Base-by-base conservation (phyloP, 148 eudicot genomes). In the Diospyros lotus region DNA sequence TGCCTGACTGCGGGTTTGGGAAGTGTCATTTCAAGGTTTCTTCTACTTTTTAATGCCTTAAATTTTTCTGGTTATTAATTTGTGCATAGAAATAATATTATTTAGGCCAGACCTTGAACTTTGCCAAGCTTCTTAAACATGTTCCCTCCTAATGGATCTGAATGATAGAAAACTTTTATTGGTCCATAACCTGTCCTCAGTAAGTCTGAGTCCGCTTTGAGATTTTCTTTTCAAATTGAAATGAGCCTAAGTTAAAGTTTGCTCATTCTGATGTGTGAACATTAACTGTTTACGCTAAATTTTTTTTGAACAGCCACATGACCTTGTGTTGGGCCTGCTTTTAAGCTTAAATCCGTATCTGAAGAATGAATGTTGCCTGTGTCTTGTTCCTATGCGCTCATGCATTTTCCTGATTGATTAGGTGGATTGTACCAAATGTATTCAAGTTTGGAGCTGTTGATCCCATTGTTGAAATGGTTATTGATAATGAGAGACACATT, bases 341-440 rank as follows among this genome's bases (percentile, higher is more conserved):
- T 53, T 75, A 28, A 44, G 55, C 17, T 64, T 6, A 5, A 45
- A 53, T 65, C 50, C 44, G 18, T 64, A 56, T 13, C 44, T 55
- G 11, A 59, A 69, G 48, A 45, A 42, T 73, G 59, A 65, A 53
- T 51, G 64, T 15, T 76, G 51, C 45, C 45, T 64, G 7, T 62
- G 7, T 62, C 40, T 66, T 48, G 40, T 80, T 72, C 66, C 72
- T 74, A 12, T 81, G 42, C 63, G 10, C 42, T 28, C 73, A 43
- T 43, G 38, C 12, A 11, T 50, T 59, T 70, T 62, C 71, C n/a
- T 64, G 0, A 72, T 78, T 64, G 50, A 63, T 71, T 89, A 96
- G 99, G 89, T 96, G 99, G 99, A 87, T 93, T 75, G 89, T 96
- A 63, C 99, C 99, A 41, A 93, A 93, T 79, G 88, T 96, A 80